Base-by-base conservation (phyloP, 805 yeast genomes). In the Isabelozyma gotoi region DNA sequence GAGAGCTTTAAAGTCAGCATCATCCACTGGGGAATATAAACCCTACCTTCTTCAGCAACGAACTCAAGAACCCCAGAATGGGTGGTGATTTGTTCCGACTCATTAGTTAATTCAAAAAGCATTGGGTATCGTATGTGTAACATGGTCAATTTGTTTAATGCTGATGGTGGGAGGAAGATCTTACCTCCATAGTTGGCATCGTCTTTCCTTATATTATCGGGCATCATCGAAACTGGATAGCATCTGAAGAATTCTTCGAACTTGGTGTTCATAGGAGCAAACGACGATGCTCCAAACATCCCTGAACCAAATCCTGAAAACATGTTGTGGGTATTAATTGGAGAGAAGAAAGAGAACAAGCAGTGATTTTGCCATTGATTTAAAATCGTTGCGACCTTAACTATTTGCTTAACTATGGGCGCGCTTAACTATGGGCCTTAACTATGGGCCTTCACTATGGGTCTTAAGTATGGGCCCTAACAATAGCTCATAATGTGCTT, bases 51-150 rank as follows among this genome's bases (percentile, higher is more conserved):
- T 59, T 94, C 98, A 1, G 99, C 97, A 14, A 88, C 85, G 63
- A 94, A 94, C 67, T 94, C 99, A 47, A 94, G 70, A 20, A 94
- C 99, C 59, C 99, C 99, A 38, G 91, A 86, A 61, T 90, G 96
- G 0, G 97, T 88, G 6, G 61, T 69, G 24, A 73, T 60, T 15
- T 65, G 74, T 18, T 78, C 71, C 31, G 79, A 84, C 53, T 85
- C 95, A 43, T 86, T 85, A 27, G 73, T 71, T 33, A 94, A 67
- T 62, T 85, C 86, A 59, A 94, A 94, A 39, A 94, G 73, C 99
- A 94, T 94, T 0, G 99, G 99, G 58, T 94, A 94, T 53, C 96
- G 75, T 45, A 94, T 89, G 59, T 91, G 92, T 33, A 94, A 71
- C 88, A 88, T 87, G 3, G 97, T 85, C 45, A 94, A 74, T 60